Base-by-base conservation (phyloP, 805 yeast genomes). In the Metschnikowia shivogae region DNA sequence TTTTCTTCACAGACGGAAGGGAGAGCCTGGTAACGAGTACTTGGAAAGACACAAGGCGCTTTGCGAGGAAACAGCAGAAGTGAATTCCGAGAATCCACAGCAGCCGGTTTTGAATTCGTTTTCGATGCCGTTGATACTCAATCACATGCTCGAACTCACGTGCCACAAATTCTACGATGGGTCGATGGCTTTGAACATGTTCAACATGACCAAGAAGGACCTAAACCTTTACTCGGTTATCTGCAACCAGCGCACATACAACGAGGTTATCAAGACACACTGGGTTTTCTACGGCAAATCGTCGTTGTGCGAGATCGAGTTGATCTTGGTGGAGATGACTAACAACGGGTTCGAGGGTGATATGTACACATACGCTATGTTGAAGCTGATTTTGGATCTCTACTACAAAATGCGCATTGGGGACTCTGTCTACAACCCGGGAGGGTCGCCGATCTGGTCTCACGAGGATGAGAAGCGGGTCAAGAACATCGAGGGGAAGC, bases 321-420 rank as follows among this genome's bases (percentile, higher is more conserved):
- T 58, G 47, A 51, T 60, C 1, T 54, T 53, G 26, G 57, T 60
- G 42, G 76, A 71, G 50, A 71, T 71, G 76, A 48, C 54, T 28
- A 67, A 68, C 46, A 68, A 67, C 47, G 76, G 76, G 20, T 68
- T 67, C 44, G 41, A 46, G 20, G 76, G 76, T 2, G 68, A 71
- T 42, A 33, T 58, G 26, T 43, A 48, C 26, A 71, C 76, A 1
- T 66, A 64, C 46, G 60, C 63, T 33, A 63, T 68, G 22, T 42
- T 71, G 34, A 65, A 62, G 47, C 63, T 62, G 42, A 63, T 70
- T 5, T 53, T 70, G 22, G 41, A 59, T 31, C 70, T 69, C 34
- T 68, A 70, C 45, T 58, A 65, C 46, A 50, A 58, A 14, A 52
- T 69, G 46, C 65, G 67, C 43, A 55, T 56, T 56, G 71, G 69